These are phyloP conservation scores for Teunomyces atbi DNA, from an alignment of 805 yeast species.

Conservation along the genomic window DNA sequence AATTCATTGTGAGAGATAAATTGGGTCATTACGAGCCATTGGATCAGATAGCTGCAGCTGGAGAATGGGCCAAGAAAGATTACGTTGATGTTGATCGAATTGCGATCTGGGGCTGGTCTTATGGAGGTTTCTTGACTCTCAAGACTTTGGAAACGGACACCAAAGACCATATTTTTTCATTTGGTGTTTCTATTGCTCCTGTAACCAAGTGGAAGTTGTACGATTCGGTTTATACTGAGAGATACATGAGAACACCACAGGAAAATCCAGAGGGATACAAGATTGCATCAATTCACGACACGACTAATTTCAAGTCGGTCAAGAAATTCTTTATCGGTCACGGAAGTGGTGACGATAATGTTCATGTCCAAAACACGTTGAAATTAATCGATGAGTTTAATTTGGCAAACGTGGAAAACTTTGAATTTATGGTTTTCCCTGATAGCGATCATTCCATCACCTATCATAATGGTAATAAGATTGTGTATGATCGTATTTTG, in stretches of 20 bases:
- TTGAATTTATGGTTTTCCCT: conserved; percentile 75
- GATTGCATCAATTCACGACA: conserved; percentile 42
- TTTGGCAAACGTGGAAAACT: conserved; percentile 71
- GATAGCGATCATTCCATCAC: conserved; percentile 75
- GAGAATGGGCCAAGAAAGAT: conserved; percentile 55
- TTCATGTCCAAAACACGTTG: conserved; percentile 70
- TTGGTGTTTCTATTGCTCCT: conserved; percentile 82
- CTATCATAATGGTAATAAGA: conserved; percentile 68
- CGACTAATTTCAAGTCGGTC: conserved; percentile 46
- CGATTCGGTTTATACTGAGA: conserved; percentile 77
- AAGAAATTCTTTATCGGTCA: conserved; percentile 67
- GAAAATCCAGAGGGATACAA: conserved; percentile 50
- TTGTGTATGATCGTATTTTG: conserved; percentile 56
- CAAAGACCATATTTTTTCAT: conserved; percentile 58
- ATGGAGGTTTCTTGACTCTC: conserved; percentile 76
- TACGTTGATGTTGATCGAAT: conserved; percentile 62
- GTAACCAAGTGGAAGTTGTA: conserved; percentile 77
- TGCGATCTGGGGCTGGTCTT: conserved; percentile 88
- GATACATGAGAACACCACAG: conserved; percentile 62
- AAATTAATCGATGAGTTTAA: conserved; percentile 62
- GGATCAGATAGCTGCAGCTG: conserved; percentile 88
- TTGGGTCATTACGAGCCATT: conserved; percentile 79
- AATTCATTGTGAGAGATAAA: conserved; percentile 76
- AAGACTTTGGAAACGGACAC: conserved; percentile 70
- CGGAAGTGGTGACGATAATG: conserved; percentile 85